A percentile compares a stretch with the other conserved stretches of the same genome.
phyloP scores from a whole-genome alignment of 2,329 filamentous ascomycete genomes.

The Hyphodiscus sp. region DNA sequence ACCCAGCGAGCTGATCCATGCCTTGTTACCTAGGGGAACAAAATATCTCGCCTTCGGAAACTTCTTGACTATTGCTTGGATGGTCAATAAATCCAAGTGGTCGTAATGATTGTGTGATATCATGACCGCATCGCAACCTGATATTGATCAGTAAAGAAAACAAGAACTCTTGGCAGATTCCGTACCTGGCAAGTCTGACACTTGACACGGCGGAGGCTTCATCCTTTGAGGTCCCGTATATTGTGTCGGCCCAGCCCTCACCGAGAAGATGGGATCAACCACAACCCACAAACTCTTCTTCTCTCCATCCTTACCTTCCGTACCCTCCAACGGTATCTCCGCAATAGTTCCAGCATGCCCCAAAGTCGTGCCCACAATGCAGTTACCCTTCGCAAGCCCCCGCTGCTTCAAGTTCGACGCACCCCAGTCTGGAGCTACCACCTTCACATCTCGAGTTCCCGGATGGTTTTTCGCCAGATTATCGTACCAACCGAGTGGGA shows the following conservation, averaged over 20 bases:
- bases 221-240: slow-evolving; percentile 60
- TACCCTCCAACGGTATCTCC: slow-evolving; percentile 14
- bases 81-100: slow-evolving; percentile 70
- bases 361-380: slow-evolving; percentile 17
- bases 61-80: slow-evolving; percentile 60
- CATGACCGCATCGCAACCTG: slow-evolving; percentile 53
- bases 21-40: slow-evolving; percentile 72
- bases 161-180: neutral
- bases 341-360: slow-evolving; percentile 18
- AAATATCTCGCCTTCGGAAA: slow-evolving; percentile 85
- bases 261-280: slow-evolving; percentile 21
- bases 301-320: neutral
- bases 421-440: slow-evolving; percentile 20
- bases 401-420: slow-evolving; percentile 7
- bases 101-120: slow-evolving; percentile 94
- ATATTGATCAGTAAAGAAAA: neutral
- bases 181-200: slow-evolving; percentile 62
- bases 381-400: slow-evolving; percentile 10
- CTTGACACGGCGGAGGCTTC: slow-evolving; percentile 67
- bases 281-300: slow-evolving; percentile 17
- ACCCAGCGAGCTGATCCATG: slow-evolving; percentile 67
- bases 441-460: slow-evolving; percentile 12
- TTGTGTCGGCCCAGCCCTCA: slow-evolving; percentile 19
- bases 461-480: slow-evolving; percentile 9
- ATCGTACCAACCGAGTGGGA: slow-evolving; percentile 16